Conservation (phyloP, 495 filamentous ascomycete species). For the Filosporella fistucella region DNA sequence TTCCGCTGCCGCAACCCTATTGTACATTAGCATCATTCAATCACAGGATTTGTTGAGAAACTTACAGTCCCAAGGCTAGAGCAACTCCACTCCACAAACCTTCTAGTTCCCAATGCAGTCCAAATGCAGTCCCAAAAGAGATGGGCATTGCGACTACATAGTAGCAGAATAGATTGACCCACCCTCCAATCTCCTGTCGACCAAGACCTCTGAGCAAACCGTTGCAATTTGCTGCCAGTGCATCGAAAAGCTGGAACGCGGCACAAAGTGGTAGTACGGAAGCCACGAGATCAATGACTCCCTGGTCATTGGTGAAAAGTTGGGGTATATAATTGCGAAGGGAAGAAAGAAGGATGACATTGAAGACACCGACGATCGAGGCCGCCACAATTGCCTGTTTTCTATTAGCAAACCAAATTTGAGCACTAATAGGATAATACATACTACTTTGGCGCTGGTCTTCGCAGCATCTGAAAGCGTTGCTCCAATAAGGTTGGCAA, state of each 20-base stretch:
- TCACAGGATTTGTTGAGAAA: conserved; percentile 15
- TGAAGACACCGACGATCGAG: conserved; percentile 67
- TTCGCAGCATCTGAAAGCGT: conserved; percentile 65
- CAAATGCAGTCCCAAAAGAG: conserved; percentile 71
- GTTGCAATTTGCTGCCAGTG: conserved; percentile 70
- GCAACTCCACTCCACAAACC: conserved; percentile 84
- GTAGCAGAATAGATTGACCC: conserved; percentile 78
- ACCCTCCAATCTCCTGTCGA: conserved; percentile 82
- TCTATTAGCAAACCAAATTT: not conserved
- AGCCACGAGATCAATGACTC: conserved; percentile 73
- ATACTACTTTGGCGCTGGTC: conserved; percentile 58
- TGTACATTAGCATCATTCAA: not conserved
- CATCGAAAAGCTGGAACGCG: conserved; percentile 85
- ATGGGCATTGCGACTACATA: conserved; percentile 83
- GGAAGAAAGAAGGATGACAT: conserved; percentile 59
- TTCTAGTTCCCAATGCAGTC: conserved; percentile 62
- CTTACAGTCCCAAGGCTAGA: conserved; percentile 53
- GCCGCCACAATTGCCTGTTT: conserved; percentile 52
- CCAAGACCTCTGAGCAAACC: conserved; percentile 82
- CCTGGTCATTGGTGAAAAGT: conserved; percentile 75
- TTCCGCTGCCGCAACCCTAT: conserved; percentile 59
- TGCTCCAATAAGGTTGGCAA: conserved; percentile 66
- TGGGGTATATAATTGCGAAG: conserved; percentile 65
- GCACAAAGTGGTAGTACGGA: conserved; percentile 71
- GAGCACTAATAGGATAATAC: conserved; percentile 22